Percentiles rank a stretch among this genome's conserved stretches.
phyloP scores from a whole-genome alignment of 2,329 filamentous ascomycete species.

The Xenosphaeropsis pyriputrescens region DNA sequence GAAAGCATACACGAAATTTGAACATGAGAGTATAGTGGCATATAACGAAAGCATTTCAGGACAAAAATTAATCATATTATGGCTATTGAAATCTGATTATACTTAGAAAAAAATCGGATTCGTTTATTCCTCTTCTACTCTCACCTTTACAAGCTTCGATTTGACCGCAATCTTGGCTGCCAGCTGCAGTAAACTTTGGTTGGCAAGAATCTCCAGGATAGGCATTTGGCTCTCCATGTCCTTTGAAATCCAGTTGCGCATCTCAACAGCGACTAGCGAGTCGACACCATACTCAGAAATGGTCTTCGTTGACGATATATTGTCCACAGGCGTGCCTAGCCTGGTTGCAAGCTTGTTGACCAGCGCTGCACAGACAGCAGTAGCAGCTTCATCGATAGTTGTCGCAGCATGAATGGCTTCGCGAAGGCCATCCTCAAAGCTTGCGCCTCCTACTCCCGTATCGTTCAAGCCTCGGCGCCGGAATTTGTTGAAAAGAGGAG shows the following conservation, averaged over 20 bases:
- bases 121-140: no score
- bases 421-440: neutral
- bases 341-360: slow-evolving; percentile 10
- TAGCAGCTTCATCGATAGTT: neutral
- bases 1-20: no score
- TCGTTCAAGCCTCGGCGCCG: no score
- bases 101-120: no score
- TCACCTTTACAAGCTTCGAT: no score
- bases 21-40: no score
- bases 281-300: slow-evolving; percentile 14
- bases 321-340: slow-evolving; percentile 7
- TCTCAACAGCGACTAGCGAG: slow-evolving; percentile 31
- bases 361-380: neutral
- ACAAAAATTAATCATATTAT: no score
- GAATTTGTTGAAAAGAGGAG: no score
- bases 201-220: slow-evolving; percentile 31
- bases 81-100: no score
- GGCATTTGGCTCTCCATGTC: slow-evolving; percentile 27
- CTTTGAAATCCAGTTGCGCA: slow-evolving; percentile 32
- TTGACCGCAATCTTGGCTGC: neutral
- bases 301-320: slow-evolving; percentile 9
- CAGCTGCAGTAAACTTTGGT: neutral
- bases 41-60: no score
- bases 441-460: no score
- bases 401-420: neutral